Conservation (phyloP, 129 eudicot genomes). For the Pittosporum tobira region DNA sequence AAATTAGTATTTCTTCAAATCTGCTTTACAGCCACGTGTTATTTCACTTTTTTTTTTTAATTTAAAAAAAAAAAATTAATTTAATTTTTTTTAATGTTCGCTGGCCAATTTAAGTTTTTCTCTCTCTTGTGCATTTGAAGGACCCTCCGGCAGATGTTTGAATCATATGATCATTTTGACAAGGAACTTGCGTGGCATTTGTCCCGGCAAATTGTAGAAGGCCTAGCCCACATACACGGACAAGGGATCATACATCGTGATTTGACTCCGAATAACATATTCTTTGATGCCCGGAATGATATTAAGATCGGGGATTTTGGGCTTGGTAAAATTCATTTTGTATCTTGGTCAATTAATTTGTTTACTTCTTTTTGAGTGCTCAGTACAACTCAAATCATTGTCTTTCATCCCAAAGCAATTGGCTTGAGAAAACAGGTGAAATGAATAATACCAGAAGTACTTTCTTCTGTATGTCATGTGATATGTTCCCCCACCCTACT, state of each 20-base stretch:
- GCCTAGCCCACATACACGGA: slow-evolving; percentile 81
- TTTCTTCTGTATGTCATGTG: too few species aligned
- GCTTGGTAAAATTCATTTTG: too few species aligned
- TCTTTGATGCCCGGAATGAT: slow-evolving; percentile 92
- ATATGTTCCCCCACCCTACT: too few species aligned
- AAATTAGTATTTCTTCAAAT: too few species aligned
- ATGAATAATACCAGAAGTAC: too few species aligned
- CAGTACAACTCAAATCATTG: too few species aligned
- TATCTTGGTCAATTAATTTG: too few species aligned
- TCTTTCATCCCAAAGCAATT: too few species aligned
- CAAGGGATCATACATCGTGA: slow-evolving; percentile 98
- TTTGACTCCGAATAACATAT: slow-evolving; percentile 91
- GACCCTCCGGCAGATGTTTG: slow-evolving; percentile 80
- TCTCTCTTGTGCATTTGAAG: slow-evolving; percentile 26
- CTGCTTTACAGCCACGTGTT: neutral
- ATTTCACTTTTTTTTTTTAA: neutral
- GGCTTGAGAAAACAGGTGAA: too few species aligned
- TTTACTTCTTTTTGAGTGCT: neutral
- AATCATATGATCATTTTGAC: slow-evolving; percentile 73
- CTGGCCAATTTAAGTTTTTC: slow-evolving; percentile 1
- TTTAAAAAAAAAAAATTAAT: too few species aligned
- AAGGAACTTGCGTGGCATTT: slow-evolving; percentile 86
- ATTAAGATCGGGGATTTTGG: slow-evolving; percentile 98
- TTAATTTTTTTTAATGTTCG: too few species aligned
- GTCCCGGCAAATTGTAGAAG: slow-evolving; percentile 94